Evolutionary conservation across 1,139 yeast species (phyloP).

Genomic region (Saccharomyces hybrid): DNA sequence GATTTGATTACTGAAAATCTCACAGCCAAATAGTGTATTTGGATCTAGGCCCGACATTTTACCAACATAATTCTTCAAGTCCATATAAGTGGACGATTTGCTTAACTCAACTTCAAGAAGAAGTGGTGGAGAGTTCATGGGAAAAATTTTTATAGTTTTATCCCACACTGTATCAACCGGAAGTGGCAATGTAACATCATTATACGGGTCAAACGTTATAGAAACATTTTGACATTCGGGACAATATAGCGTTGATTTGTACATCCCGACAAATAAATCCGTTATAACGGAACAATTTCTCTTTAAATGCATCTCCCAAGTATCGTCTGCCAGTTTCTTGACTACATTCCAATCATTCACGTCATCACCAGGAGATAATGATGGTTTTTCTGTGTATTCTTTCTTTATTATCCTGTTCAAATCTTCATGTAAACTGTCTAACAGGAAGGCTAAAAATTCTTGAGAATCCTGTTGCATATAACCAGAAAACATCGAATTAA

Average conservation of each 20-base stretch:
- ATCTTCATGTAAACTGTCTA: conserved; percentile 93
- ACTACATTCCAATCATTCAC: conserved; percentile 49
- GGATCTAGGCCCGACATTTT: conserved; percentile 41
- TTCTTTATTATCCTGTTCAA: conserved; percentile 72
- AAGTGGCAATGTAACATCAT: conserved; percentile 81
- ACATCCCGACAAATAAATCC: conserved; percentile 84
- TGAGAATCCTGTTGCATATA: conserved; percentile 94
- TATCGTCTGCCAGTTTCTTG: conserved; percentile 53
- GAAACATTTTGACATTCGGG: conserved; percentile 78
- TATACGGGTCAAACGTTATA: conserved; percentile 89
- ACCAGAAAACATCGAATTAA: conserved; percentile 76
- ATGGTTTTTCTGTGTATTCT: conserved; percentile 88
- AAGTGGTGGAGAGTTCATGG: conserved; percentile 44
- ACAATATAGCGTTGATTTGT: conserved; percentile 82
- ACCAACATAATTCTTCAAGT: conserved; percentile 55
- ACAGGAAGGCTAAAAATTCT: conserved; percentile 79
- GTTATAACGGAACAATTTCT: conserved; percentile 81
- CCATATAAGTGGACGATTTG: conserved; percentile 57
- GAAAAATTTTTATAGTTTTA: conserved; percentile 55
- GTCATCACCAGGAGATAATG: conserved; percentile 48
- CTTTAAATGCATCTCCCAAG: conserved; percentile 74
- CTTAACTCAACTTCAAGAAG: conserved; percentile 62
- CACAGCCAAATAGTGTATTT: conserved; percentile 51
- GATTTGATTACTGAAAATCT: conserved; percentile 61
- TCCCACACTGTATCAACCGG: conserved; percentile 75